Percentiles rank a stretch among this genome's conserved stretches.
Conservation (phyloP, 108 stramenopile species). For the Licmophora abbreviata region DNA sequence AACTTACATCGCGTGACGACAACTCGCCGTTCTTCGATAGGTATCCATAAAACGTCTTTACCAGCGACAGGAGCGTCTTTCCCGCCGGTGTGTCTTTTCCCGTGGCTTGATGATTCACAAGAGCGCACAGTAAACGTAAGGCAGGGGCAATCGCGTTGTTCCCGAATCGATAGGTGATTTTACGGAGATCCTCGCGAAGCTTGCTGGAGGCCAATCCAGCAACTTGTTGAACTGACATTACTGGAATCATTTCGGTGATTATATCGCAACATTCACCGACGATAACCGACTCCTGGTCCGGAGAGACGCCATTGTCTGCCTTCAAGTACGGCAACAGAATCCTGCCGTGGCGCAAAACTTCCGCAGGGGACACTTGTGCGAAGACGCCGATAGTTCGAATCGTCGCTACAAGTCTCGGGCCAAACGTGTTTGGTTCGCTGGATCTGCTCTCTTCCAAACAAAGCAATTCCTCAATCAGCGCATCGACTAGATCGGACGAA, state of each 20-base stretch:
- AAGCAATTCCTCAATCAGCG: constrained; percentile 73
- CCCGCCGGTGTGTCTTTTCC: constrained; percentile 24
- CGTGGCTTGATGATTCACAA: constrained; percentile 40
- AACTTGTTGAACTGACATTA: constrained; percentile 38
- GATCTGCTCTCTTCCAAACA: constrained; percentile 67
- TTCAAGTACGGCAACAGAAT: constrained; percentile 89
- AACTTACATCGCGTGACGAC: constrained; percentile 32
- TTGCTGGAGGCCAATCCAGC: constrained; percentile 29
- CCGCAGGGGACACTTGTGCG: constrained; percentile 55
- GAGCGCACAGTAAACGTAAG: constrained; percentile 48
- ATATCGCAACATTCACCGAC: constrained; percentile 54
- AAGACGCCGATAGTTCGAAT: constrained; percentile 77
- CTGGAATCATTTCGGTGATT: constrained; percentile 29
- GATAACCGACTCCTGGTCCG: constrained; percentile 54
- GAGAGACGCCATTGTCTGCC: constrained; percentile 71
- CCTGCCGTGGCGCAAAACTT: constrained; percentile 70
- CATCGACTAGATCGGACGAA: constrained; percentile 56
- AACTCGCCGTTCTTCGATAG: constrained; percentile 43
- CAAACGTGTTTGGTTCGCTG: constrained; percentile 18
- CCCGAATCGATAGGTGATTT: constrained; percentile 65
- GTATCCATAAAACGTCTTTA: constrained; percentile 64
- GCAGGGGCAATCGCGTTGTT: constrained; percentile 50
- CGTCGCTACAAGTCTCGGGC: constrained; percentile 71
- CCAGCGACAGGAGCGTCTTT: constrained; percentile 41
- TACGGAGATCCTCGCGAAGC: constrained; percentile 55